phyloP scores from a whole-genome alignment of 1,284 basidiomycete genomes.

The Earliella scabrosa region DNA sequence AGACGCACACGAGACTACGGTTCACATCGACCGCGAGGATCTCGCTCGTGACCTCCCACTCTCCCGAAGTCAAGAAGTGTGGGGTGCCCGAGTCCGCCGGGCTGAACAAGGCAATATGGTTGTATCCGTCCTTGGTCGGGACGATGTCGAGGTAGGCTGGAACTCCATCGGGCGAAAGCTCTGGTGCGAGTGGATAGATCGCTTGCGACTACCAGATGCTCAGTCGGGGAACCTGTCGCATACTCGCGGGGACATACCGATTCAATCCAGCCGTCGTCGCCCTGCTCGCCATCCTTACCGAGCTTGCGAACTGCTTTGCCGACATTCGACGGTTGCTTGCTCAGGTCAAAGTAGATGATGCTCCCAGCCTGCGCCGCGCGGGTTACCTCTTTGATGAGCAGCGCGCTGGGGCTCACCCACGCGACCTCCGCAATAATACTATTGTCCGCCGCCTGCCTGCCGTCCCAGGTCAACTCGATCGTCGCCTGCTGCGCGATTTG shows the following conservation, averaged over 20 bases:
- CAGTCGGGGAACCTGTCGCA: background rate
- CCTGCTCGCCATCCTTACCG: conserved; percentile 82
- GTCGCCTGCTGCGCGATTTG: conserved; percentile 49
- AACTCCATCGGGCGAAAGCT: conserved; percentile 44
- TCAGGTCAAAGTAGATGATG: conserved; percentile 77
- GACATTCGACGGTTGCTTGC: conserved; percentile 30
- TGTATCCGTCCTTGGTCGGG: conserved; percentile 79
- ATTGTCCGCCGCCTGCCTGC: conserved; percentile 60
- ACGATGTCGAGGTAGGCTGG: conserved; percentile 88
- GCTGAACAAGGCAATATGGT: conserved; percentile 89
- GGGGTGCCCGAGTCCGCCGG: conserved; percentile 73
- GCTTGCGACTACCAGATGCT: conserved; percentile 49
- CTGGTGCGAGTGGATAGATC: conserved; percentile 58
- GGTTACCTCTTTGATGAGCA: conserved; percentile 89
- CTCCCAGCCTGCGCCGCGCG: conserved; percentile 80
- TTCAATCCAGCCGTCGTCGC: conserved; percentile 94
- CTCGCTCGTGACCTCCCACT: conserved; percentile 87
- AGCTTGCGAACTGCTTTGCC: conserved; percentile 75
- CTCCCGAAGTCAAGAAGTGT: conserved; percentile 82
- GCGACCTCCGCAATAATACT: conserved; percentile 83
- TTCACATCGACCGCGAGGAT: conserved; percentile 76
- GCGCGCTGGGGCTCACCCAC: conserved; percentile 81
- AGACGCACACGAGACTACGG: conserved; percentile 72
- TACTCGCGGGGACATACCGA: conserved; percentile 45
- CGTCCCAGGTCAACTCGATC: conserved; percentile 68